Conservation (phyloP, 495 filamentous ascomycete species). For the Penicillium coprophilum region DNA sequence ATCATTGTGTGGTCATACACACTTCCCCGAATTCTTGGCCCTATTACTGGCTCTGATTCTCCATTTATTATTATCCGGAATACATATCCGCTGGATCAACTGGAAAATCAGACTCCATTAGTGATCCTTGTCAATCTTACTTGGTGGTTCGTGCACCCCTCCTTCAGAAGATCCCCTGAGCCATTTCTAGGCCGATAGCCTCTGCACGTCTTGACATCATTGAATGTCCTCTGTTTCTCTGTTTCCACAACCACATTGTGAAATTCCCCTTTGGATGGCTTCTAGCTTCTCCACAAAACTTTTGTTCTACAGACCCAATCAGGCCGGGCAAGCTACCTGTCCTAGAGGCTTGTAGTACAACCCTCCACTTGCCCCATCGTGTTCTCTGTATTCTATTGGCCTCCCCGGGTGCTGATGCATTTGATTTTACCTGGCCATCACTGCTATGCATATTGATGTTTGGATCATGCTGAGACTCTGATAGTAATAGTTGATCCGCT, state of each 20-base stretch:
- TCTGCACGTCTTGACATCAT: slow-evolving; percentile 20
- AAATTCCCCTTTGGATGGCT: not conserved
- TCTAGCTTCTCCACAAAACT: slow-evolving; percentile 5
- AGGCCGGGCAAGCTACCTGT: not conserved
- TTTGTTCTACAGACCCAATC: slow-evolving; percentile 8
- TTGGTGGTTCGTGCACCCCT: slow-evolving; percentile 18
- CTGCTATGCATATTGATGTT: slow-evolving; percentile 5
- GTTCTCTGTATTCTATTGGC: not conserved
- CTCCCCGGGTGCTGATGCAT: not conserved
- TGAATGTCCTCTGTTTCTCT: not conserved
- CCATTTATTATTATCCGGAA: slow-evolving; percentile 1
- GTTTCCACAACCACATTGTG: slow-evolving; percentile 7
- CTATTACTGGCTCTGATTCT: slow-evolving; percentile 11
- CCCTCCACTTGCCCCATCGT: not conserved
- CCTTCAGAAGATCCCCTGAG: not conserved
- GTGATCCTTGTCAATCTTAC: not conserved
- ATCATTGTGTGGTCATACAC: slow-evolving; percentile 5
- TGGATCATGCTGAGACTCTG: slow-evolving; percentile 19
- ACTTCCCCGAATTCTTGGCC: not conserved
- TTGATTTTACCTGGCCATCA: not conserved
- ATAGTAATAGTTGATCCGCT: slow-evolving; percentile 13
- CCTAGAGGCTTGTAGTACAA: not conserved
- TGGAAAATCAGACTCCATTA: not conserved
- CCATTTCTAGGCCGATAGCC: not conserved
- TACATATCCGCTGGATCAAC: not conserved